Base-by-base conservation (phyloP, 2,329 filamentous ascomycete species). In the Pezicula rhizophila region DNA sequence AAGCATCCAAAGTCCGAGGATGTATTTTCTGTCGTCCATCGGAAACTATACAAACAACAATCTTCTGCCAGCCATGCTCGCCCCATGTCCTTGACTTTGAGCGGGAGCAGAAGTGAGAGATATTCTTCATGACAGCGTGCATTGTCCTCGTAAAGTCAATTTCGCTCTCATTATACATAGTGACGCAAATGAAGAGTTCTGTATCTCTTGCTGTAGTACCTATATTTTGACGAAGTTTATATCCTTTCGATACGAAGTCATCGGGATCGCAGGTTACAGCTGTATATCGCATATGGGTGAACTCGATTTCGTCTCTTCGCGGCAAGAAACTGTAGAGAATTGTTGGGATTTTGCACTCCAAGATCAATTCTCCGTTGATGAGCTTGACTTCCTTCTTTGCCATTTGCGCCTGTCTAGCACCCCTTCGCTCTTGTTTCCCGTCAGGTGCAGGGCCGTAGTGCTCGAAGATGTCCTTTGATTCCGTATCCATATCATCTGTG, bases 101-200 rank as follows among this genome's bases (percentile, higher is more conserved):
- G 46, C 93, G 84, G 17, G 85, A 89, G 74, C 93, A 99, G 69
- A 99, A 96, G 66, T 97, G 93, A 12, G 88, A 84, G 60, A 99
- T 92, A 66, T 99, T 99, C 67, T 95, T 90, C 88, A 99, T 95
- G 49, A 99, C 89, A 48, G 92, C 93, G 66, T 97, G 89, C 92
- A 99, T 97, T 1, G 93, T 99, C 42, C 93, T 82, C 6, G 93
- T 96, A 61, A 99, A 99, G 64, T 90, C 82, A 60, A 96, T 89
- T 65, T 97, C 93, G 68, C 96, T 88, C 70, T 99, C 93, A 68
- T 99, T 99, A 74, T 96, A 97, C 93, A 97, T 97, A 60, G 93
- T 99, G 53, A 99, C 76, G 65, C 91, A 96, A 60, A 99, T 95
- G 66, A 97, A 93, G 7, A 99, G 73, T 68, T 99, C 93, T 0